Evolutionary conservation across 805 yeast genomes (phyloP), one percentile per base, ranked within the genome.

Genomic region (Millerozyma acaciae): DNA sequence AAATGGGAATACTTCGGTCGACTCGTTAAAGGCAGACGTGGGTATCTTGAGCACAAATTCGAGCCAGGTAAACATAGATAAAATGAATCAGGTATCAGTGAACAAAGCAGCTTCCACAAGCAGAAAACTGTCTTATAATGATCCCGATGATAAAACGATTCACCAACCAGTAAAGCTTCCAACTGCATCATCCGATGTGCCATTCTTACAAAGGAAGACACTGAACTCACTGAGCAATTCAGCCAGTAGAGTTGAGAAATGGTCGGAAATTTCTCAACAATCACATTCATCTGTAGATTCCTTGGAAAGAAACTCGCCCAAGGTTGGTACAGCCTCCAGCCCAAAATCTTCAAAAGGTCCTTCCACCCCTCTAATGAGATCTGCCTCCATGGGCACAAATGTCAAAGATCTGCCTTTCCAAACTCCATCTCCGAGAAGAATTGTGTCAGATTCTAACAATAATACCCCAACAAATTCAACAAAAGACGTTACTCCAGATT

Each of bases 1-100:
- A 16, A 50, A 38, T 21, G 38, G 48, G 13, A 56, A 48, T 28
- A 40, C 38, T 17, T 56, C 62, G 3, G 44, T 51, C 8, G 51
- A 45, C 19, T 53, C 62, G 3, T 42, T 55, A 10, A 40, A 41
- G 18, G 58, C 59, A 5, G 56, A 57, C 33, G 31, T 51, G 15
- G 40, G 41, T 24, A 16, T 28, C 7, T n/a, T 30, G 8, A 30
- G 16, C n/a, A 24, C 16, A n/a, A 22, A 26, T 5, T 13, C 28
- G 10, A 20, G 8, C 21, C 30, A 15, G n/a, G n/a, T n/a, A n/a
- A n/a, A n/a, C n/a, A 13, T 15, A 9, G 20, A 15, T 13, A 26
- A 17, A 26, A 12, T n/a, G 10, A 26, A 6, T 13, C 10, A 13
- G 16, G 18, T 5, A 9, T 25, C 19, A 15, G 21, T 10, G 22